phyloP scores from a whole-genome alignment of 2,329 filamentous ascomycete species.

The Aspergillus japonicus region DNA sequence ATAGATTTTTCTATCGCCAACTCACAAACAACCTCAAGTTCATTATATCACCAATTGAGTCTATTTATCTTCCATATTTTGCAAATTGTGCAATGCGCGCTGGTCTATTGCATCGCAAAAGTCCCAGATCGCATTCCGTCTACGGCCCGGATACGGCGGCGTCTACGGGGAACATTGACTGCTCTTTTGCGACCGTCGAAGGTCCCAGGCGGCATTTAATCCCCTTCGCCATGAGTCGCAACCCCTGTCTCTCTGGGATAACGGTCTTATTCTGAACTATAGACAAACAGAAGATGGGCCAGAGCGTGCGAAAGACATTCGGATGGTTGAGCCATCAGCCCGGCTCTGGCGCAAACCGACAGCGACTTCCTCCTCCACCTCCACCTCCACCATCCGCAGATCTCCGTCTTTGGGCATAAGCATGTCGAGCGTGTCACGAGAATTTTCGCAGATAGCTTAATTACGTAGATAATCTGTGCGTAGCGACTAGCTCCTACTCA shows the following conservation, averaged over 20 bases:
- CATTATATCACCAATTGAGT: constrained; percentile 3
- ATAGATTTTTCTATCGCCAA: constrained; percentile 8
- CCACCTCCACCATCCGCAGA: constrained; percentile 1
- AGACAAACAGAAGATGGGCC: constrained; percentile 1
- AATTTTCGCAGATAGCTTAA: neutral
- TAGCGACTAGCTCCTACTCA: too few species aligned
- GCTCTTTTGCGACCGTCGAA: neutral
- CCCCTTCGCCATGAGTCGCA: constrained; percentile 1
- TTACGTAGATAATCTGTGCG: neutral
- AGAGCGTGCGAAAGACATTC: constrained; percentile 5
- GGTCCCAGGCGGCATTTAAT: neutral
- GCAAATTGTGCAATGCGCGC: constrained; percentile 12
- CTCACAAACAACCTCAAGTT: neutral
- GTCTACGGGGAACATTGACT: neutral
- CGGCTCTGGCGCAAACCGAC: constrained; percentile 12
- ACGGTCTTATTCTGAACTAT: neutral
- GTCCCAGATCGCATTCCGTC: constrained; percentile 14
- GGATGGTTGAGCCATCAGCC: neutral
- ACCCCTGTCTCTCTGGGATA: neutral
- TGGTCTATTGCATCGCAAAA: constrained; percentile 13
- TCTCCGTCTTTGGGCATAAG: neutral
- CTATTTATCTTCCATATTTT: neutral
- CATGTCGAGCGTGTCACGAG: neutral
- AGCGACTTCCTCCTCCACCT: neutral
- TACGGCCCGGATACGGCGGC: constrained; percentile 2